Percentiles rank a stretch among this genome's conserved stretches.
Conservation (phyloP, 1,284 basidiomycete species). For the Exobasidium cylindrosporum region DNA sequence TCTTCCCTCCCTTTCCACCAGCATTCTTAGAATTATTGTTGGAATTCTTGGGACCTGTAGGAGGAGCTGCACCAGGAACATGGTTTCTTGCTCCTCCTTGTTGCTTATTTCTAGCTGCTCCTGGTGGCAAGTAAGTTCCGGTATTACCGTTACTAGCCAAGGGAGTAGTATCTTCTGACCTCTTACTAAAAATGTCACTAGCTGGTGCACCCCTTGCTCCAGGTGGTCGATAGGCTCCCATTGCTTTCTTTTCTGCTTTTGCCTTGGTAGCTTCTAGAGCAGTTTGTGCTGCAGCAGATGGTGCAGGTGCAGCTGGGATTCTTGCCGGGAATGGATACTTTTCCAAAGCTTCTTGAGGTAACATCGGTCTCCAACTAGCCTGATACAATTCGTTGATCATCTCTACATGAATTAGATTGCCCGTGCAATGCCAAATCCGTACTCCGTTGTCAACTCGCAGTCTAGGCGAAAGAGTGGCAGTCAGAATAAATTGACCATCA, state of each 20-base stretch:
- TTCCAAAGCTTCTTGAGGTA: constrained; percentile 21
- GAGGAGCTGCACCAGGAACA: constrained; percentile 33
- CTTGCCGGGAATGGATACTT: constrained; percentile 69
- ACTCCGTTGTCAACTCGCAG: constrained; percentile 95
- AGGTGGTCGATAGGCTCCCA: constrained; percentile 53
- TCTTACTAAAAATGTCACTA: constrained; percentile 5
- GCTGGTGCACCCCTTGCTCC: constrained; percentile 70
- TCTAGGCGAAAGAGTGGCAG: constrained; percentile 87
- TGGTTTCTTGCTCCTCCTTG: constrained; percentile 13
- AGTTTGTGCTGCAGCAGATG: constrained; percentile 63
- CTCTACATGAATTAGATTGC: constrained; percentile 77
- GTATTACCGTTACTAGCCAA: constrained; percentile 1
- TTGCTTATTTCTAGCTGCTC: constrained; percentile 22
- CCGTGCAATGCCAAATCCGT: constrained; percentile 90
- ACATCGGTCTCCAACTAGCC: constrained; percentile 73
- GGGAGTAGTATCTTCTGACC: background rate
- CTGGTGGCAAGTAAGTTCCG: constrained; percentile 34
- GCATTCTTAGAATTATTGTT: background rate
- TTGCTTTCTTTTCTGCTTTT: constrained; percentile 51
- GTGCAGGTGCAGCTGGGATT: constrained; percentile 72
- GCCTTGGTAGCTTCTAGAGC: constrained; percentile 51
- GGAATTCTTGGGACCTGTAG: constrained; percentile 16
- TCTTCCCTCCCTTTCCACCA: constrained; percentile 23
- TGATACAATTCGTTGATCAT: constrained; percentile 81
- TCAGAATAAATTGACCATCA: constrained; percentile 86